Base-by-base conservation (phyloP, 2,329 filamentous ascomycete species). In the Aspergillus bombycis region DNA sequence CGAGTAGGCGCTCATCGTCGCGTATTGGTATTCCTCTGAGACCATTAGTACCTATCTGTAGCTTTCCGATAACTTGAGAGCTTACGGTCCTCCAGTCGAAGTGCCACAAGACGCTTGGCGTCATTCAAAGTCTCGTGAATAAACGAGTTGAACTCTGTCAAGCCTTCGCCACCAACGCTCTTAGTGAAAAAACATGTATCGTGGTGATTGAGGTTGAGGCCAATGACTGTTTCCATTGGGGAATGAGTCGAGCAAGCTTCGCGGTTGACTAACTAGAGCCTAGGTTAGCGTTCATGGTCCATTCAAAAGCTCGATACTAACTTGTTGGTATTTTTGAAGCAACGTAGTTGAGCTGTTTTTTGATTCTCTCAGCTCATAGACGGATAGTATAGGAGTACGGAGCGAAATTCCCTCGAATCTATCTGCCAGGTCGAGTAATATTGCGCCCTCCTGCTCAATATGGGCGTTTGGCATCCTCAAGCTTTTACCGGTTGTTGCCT, bases 1-100 rank as follows among this genome's bases (percentile, higher is more conserved):
- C 14, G 65, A 69, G 62, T 69, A 66, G 43, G 67, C 41, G n/a
- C 65, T 67, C 63, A 64, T 68, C 23, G 60, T 65, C 54, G 67
- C 64, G 45, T 68, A 63, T 62, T 68, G 59, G 60, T 67, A 69
- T 61, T 68, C 54, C 57, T 64, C 66, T 67, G 55, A 45, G 45
- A 28, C 32, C 11, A 57, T 66, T 65, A 36, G 45, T 48, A 57
- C 36, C 19, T 19, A 3, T 36, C 54, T 38, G 10, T 19, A 45
- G n/a, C 38, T 46, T 36, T n/a, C 30, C 12, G 30, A 57, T 21
- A 21, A 38, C 60, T 61, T 38, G 34, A 60, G 53, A 57, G 64
- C 65, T 41, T 65, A 64, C 66, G 50, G 26, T 60, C 57, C 34
- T 69, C 59, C 10, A 68, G 60, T 55, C 65, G 41, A 62, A 57